phyloP scores from a whole-genome alignment of 345 rosid genomes.

The Eucalyptus victrix region DNA sequence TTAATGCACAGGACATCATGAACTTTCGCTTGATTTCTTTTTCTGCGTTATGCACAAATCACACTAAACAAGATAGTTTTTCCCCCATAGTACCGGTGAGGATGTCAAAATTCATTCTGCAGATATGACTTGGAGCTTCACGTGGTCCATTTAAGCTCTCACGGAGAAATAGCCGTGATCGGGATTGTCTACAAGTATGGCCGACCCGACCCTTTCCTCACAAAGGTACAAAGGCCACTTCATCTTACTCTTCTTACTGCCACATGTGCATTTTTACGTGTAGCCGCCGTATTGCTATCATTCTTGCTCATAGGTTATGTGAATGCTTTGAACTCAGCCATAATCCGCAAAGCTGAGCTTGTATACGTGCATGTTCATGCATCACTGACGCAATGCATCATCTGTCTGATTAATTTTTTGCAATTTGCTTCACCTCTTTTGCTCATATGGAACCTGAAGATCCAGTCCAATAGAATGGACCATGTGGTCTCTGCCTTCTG shows the following conservation, averaged over 20 bases:
- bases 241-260: background rate
- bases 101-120: background rate
- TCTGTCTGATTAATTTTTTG: background rate
- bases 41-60: background rate
- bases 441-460: background rate
- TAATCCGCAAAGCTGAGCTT: background rate
- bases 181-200: slow-evolving; percentile 51
- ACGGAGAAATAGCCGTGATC: slow-evolving; percentile 24
- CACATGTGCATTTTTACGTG: background rate
- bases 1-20: background rate
- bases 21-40: background rate
- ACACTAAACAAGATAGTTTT: background rate
- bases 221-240: slow-evolving; percentile 14
- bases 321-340: background rate
- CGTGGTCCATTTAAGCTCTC: slow-evolving; percentile 31
- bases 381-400: background rate
- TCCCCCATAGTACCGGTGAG: background rate
- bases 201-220: slow-evolving; percentile 34
- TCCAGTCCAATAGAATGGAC: background rate
- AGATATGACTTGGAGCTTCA: slow-evolving; percentile 55
- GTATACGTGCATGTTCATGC: background rate
- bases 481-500: background rate
- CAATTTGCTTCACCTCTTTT: background rate
- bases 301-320: background rate
- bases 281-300: background rate